Conservation (phyloP, 176 grass and related monocot genomes). For the Carex kokanica region DNA sequence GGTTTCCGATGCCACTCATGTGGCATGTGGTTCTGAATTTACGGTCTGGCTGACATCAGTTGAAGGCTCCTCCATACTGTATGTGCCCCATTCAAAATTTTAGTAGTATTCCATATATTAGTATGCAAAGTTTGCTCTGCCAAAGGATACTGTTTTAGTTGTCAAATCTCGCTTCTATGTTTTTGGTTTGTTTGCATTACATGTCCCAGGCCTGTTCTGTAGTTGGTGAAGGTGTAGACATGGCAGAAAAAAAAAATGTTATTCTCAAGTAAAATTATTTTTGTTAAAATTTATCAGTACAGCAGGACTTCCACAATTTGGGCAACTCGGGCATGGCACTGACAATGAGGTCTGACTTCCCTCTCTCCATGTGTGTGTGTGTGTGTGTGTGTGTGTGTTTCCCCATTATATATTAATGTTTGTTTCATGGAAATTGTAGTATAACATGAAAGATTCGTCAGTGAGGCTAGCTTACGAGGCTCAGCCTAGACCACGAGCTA, state of each 20-base stretch:
- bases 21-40: slow-evolving; percentile 85
- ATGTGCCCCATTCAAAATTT: neutral
- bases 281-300: slow-evolving; percentile 57
- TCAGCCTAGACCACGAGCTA: slow-evolving; percentile 65
- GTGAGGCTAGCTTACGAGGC: slow-evolving; percentile 91
- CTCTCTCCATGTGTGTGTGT: neutral
- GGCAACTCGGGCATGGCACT: slow-evolving; percentile 97
- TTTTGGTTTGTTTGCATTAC: slow-evolving; percentile 38
- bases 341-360: slow-evolving; percentile 72
- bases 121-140: neutral
- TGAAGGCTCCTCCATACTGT: slow-evolving; percentile 96
- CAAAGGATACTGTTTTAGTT: neutral
- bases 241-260: slow-evolving; percentile 24
- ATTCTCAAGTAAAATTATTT: slow-evolving; percentile 41
- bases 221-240: neutral
- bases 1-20: slow-evolving; percentile 63
- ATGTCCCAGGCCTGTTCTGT: neutral
- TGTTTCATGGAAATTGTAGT: slow-evolving; percentile 47
- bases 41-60: slow-evolving; percentile 85
- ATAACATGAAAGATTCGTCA: slow-evolving; percentile 84
- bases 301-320: slow-evolving; percentile 88
- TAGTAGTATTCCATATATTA: neutral
- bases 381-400: neutral
- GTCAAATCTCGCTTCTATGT: slow-evolving; percentile 6
- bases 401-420: slow-evolving; percentile 23